Conservation (phyloP, 1,284 basidiomycete species). For the Afroboletus lepidellus region DNA sequence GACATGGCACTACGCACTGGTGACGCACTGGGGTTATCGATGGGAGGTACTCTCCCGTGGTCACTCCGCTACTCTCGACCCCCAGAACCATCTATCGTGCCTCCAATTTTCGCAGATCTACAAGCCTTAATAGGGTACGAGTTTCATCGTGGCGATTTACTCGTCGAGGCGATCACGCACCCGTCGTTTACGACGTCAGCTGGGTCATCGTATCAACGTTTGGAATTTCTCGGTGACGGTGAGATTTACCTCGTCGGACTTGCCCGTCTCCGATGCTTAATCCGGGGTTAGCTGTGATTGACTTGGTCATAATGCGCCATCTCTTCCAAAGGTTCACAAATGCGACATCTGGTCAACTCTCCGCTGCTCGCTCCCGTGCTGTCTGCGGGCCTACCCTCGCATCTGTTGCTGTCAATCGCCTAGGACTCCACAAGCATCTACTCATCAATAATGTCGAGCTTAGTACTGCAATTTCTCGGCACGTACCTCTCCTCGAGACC, state of each 20-base stretch:
- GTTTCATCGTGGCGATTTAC: conserved; percentile 60
- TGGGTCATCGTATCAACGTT: conserved; percentile 72
- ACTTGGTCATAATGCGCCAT: conserved; percentile 71
- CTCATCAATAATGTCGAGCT: conserved; percentile 71
- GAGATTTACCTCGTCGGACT: conserved; percentile 23
- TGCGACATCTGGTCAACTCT: conserved; percentile 73
- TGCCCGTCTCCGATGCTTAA: conserved; percentile 12
- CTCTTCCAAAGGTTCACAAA: conserved; percentile 66
- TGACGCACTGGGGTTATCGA: conserved; percentile 60
- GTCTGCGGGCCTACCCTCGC: conserved; percentile 77
- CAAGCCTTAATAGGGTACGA: conserved; percentile 68
- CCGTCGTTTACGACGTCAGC: conserved; percentile 63
- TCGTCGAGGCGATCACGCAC: conserved; percentile 79
- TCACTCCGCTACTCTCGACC: conserved; percentile 45
- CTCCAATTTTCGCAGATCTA: conserved; percentile 52
- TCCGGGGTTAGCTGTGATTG: conserved; percentile 59
- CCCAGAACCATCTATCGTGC: conserved; percentile 35
- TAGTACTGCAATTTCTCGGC: conserved; percentile 57
- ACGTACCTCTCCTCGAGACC: conserved; percentile 56
- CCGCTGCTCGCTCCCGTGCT: conserved; percentile 64
- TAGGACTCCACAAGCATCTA: conserved; percentile 68
- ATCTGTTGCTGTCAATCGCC: conserved; percentile 59
- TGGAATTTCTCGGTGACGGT: conserved; percentile 88
- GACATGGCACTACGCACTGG: conserved; percentile 65
- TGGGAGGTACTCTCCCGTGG: conserved; percentile 71